Percentiles rank a stretch among this genome's conserved stretches.
Conservation (phyloP, 345 rosid species). For the Litchi chinensis region DNA sequence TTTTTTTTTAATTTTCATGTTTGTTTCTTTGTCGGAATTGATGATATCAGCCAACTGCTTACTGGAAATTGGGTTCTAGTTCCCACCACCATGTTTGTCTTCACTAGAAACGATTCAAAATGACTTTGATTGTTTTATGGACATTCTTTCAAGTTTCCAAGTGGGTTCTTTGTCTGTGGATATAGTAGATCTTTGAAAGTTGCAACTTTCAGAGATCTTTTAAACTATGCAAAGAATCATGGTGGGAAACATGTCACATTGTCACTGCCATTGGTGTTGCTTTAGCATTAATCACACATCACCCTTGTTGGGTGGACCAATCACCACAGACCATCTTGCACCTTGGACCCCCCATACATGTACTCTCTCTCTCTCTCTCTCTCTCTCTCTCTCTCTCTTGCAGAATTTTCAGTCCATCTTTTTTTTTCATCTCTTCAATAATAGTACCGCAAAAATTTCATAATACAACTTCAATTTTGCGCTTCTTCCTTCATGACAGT, state of each 20-base stretch:
- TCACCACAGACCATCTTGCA: slow-evolving; percentile 15
- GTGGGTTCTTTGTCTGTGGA: slow-evolving; percentile 20
- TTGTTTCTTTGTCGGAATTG: slow-evolving; percentile 20
- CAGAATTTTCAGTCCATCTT: slow-evolving; percentile 1
- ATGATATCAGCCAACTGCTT: slow-evolving; percentile 24
- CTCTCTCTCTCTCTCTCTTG: not conserved
- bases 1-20: not conserved
- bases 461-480: slow-evolving; percentile 7
- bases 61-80: slow-evolving; percentile 14
- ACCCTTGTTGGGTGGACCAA: slow-evolving; percentile 30
- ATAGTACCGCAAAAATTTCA: slow-evolving; percentile 7
- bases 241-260: slow-evolving; percentile 33
- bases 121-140: slow-evolving; percentile 20
- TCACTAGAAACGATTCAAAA: slow-evolving; percentile 22
- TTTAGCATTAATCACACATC: slow-evolving; percentile 22
- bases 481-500: slow-evolving; percentile 18
- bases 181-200: slow-evolving; percentile 30
- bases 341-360: slow-evolving; percentile 23
- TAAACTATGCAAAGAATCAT: slow-evolving; percentile 13
- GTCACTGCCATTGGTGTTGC: slow-evolving; percentile 26
- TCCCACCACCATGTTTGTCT: slow-evolving; percentile 31
- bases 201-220: slow-evolving; percentile 19
- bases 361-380: slow-evolving; percentile 8
- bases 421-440: slow-evolving; percentile 17
- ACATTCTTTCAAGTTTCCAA: slow-evolving; percentile 20